Base-by-base conservation (phyloP, 108 stramenopile species). In the Mayamaea pseudoterrestris region DNA sequence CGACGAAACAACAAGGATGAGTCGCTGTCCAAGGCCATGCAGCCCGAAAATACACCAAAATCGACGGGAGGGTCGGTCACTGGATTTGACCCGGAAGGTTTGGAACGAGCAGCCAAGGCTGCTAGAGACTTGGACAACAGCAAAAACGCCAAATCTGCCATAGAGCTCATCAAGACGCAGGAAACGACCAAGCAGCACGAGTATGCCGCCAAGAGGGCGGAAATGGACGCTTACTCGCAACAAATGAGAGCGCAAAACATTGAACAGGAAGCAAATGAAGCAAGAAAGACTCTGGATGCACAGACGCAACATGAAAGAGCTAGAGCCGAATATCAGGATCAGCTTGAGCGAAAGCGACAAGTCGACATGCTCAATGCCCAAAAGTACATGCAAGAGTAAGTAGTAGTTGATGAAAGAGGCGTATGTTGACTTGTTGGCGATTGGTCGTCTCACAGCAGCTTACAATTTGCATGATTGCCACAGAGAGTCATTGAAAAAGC, bases 291-390 rank as follows among this genome's bases (percentile, higher is more conserved):
- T 1, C 58, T 94, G 35, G 89, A 93, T 62, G 76, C 86, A 9
- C 90, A 94, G 71, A 90, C 90, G 18, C 90, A 97, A 64, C 90
- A 95, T 63, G 89, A 93, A 50, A 71, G 84, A 53, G 73, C 82
- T 53, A 51, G 88, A 51, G 78, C 74, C 12, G 87, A 95, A 50
- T 94, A 95, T 56, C 65, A 65, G 56, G 94, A 97, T 68, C 78
- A 97, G 67, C 71, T 97, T 51, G 96, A 97, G 65, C 78, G 96
- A 39, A 93, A 94, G 71, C 66, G 93, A 52, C 84, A 93, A 66
- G 91, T 90, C n/a, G 96, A 97, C 49, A 83, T 93, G 90, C 61
- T 90, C 40, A 81, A 95, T 57, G 94, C 94, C 14, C 87, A 93
- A 56, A 93, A 86, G 56, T 91, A 94, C 47, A 79, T 94, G 88